Percentiles rank a stretch among this genome's conserved stretches.
Conservation (phyloP, 2,329 filamentous ascomycete species). For the Lachnellula subtilissima region DNA sequence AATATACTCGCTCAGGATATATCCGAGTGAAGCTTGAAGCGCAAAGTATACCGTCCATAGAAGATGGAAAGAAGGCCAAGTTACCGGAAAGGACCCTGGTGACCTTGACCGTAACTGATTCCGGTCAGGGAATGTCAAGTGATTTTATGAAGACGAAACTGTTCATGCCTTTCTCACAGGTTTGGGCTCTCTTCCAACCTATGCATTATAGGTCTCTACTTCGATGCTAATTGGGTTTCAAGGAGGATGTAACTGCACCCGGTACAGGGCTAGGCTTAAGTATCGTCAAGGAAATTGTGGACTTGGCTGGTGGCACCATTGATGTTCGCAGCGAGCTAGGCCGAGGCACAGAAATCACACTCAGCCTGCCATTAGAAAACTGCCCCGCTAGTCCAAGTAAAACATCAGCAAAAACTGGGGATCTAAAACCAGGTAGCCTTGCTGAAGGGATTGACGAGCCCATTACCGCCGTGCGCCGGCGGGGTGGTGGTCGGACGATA, state of each 20-base stretch:
- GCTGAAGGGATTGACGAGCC: constrained; percentile 5
- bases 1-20: constrained; percentile 51
- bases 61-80: background rate
- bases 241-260: constrained; percentile 57
- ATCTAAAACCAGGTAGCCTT: background rate
- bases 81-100: constrained; percentile 17
- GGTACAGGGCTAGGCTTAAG: constrained; percentile 57
- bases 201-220: constrained; percentile 10
- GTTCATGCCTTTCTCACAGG: constrained; percentile 53
- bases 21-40: constrained; percentile 40
- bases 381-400: background rate
- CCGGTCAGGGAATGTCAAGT: constrained; percentile 58
- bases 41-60: constrained; percentile 19
- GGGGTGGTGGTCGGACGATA: constrained; percentile 14
- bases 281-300: constrained; percentile 60
- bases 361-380: constrained; percentile 37
- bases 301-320: constrained; percentile 54
- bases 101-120: constrained; percentile 50
- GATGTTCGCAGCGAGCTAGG: constrained; percentile 49
- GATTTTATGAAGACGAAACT: constrained; percentile 55
- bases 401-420: background rate
- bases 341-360: constrained; percentile 50
- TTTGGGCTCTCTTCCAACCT: constrained; percentile 38
- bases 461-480: constrained; percentile 14
- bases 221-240: constrained; percentile 26